Base-by-base conservation (phyloP, 2,329 filamentous ascomycete species). In the Emydomyces testavorans region DNA sequence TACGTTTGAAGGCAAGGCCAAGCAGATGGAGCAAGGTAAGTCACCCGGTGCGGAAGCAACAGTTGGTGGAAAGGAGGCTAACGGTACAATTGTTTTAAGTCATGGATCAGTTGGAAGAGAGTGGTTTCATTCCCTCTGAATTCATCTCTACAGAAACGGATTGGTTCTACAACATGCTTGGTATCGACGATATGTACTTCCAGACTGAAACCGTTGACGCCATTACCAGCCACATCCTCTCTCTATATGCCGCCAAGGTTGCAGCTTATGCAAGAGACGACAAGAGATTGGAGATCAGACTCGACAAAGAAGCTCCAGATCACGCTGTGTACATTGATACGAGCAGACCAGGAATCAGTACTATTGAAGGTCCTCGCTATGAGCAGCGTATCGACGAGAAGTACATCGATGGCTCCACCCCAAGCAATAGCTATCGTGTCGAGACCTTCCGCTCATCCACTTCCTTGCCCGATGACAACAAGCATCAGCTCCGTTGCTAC, bases 321-420 rank as follows among this genome's bases (percentile, higher is more conserved):
- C 92, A 96, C 62, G 92, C 92, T 51, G 93, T 96, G 62, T 98
- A 96, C 71, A 96, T 98, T 57, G 92, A 98, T 65, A 98, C 92
- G 48, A 95, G 89, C 66, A 83, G 83, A 62, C 90, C 92, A 13
- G 92, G 92, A 56, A 73, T 85, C 58, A 85, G 82, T 50, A 76
- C 81, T 39, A 72, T 85, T 18, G 71, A 76, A 46, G 92, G 92
- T 2, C 89, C 92, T n/a, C 78, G 82, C 51, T 98, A 95, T 65
- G 92, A 98, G 71, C 82, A 87, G 63, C 79, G 90, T 52, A 85
- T 98, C 52, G 92, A 96, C 70, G 77, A 82, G 66, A 96, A 96
- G 74, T 96, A 96, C 64, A 78, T 98, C 57, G 88, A 96, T 65
- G 79, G 80, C 60, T 82, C 80, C 31, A 82, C 71, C 46, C 76